These are phyloP conservation scores for Globisporangium paddicum DNA, from an alignment of 352 stramenopile genomes.

Conservation along the genomic window DNA sequence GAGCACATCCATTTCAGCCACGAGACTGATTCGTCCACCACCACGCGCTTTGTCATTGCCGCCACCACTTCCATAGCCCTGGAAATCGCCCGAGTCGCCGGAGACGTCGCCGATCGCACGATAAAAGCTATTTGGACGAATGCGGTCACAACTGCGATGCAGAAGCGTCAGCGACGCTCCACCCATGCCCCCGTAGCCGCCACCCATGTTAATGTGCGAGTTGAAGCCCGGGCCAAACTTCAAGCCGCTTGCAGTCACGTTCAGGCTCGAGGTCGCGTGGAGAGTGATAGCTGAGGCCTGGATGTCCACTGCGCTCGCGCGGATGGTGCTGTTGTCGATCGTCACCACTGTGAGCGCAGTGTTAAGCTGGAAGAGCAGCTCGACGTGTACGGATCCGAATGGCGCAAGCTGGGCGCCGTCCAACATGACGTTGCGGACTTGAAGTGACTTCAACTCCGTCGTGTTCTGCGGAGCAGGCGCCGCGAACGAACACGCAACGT, in stretches of 20 bases:
- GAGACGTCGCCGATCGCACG: slow-evolving; percentile 57
- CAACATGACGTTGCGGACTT: slow-evolving; percentile 40
- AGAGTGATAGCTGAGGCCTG: slow-evolving; percentile 34
- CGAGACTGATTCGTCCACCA: slow-evolving; percentile 54
- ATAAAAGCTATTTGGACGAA: slow-evolving; percentile 57
- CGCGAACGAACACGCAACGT: slow-evolving; percentile 55
- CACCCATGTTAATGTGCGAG: slow-evolving; percentile 55
- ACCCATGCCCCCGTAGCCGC: slow-evolving; percentile 71
- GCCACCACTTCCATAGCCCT: slow-evolving; percentile 78
- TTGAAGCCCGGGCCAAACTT: slow-evolving; percentile 84
- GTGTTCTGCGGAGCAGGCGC: slow-evolving; percentile 20
- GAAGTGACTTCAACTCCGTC: slow-evolving; percentile 25
- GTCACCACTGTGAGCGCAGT: slow-evolving; percentile 19
- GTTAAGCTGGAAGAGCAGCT: slow-evolving; percentile 48
- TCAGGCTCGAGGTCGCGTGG: slow-evolving; percentile 37
- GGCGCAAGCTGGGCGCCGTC: slow-evolving; percentile 38
- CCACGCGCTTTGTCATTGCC: slow-evolving; percentile 55
- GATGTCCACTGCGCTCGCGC: slow-evolving; percentile 61
- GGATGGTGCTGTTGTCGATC: slow-evolving; percentile 47
- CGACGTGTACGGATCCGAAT: slow-evolving; percentile 34
- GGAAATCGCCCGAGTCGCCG: slow-evolving; percentile 55
- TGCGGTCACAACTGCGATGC: slow-evolving; percentile 40
- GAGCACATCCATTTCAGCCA: slow-evolving; percentile 28
- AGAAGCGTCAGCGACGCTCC: slow-evolving; percentile 49
- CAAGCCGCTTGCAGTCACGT: slow-evolving; percentile 56